These are phyloP conservation scores for Metarhizium anisopliae DNA, from an alignment of 2,329 filamentous ascomycete genomes.

Conservation along the genomic window DNA sequence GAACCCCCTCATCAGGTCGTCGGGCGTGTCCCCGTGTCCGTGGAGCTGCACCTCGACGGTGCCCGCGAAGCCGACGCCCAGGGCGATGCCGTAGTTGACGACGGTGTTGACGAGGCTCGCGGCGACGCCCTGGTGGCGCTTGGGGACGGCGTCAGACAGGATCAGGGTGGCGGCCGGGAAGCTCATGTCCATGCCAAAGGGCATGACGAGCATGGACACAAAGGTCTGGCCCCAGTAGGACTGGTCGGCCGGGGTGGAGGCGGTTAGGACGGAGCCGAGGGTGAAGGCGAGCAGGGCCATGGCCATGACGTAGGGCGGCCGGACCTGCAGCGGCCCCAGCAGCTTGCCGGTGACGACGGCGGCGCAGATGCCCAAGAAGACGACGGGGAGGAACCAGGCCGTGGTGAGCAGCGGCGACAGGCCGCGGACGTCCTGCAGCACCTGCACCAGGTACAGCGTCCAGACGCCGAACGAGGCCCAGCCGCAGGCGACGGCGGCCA, in stretches of 20 bases:
- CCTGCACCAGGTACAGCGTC: constrained; percentile 41
- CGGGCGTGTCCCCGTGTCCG: constrained; percentile 10
- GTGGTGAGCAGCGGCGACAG: constrained; percentile 33
- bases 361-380: constrained; percentile 34
- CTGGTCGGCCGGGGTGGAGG: constrained; percentile 41
- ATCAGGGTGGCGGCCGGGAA: constrained; percentile 55
- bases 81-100: constrained; percentile 59
- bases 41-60: constrained; percentile 44
- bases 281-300: constrained; percentile 35
- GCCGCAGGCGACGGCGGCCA: constrained; percentile 43
- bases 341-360: constrained; percentile 34
- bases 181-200: constrained; percentile 58
- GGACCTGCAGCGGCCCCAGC: constrained; percentile 26
- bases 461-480: constrained; percentile 48
- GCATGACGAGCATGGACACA: constrained; percentile 46
- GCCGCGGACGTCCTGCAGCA: constrained; percentile 35
- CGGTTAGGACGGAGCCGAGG: constrained; percentile 31
- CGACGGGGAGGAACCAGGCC: constrained; percentile 35
- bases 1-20: constrained; percentile 10
- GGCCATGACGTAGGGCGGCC: constrained; percentile 31
- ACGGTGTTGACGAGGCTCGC: constrained; percentile 52
- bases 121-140: constrained; percentile 36
- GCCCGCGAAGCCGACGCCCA: constrained; percentile 57
- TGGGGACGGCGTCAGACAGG: constrained; percentile 42
- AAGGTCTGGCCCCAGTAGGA: constrained; percentile 59